Evolutionary conservation across 73 alveolate genomes (phyloP).

Genomic region (Stentor coeruleus): DNA sequence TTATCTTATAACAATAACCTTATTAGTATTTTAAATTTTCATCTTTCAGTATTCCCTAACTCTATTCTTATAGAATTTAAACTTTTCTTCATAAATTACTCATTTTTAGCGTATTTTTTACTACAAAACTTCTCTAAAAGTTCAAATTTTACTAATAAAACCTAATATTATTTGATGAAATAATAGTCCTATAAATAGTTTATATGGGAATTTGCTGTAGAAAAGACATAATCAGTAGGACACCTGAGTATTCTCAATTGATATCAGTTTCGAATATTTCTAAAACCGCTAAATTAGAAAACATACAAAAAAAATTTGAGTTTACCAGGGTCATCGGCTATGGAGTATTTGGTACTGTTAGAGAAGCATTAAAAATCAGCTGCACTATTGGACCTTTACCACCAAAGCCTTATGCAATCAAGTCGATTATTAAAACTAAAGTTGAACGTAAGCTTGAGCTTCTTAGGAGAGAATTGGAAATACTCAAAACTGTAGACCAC

Average conservation of each 20-base stretch:
- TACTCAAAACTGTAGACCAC: neutral
- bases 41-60: too few relatives aligned
- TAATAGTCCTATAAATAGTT: too few relatives aligned
- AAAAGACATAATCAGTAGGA: neutral
- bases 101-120: too few relatives aligned
- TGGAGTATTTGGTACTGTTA: constrained; percentile 7
- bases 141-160: too few relatives aligned
- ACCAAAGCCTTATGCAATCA: neutral
- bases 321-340: neutral
- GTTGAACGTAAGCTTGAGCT: neutral
- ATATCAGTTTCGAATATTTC: neutral
- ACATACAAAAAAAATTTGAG: neutral
- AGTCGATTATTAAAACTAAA: constrained; percentile 1
- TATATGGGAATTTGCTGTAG: neutral
- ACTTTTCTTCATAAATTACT: too few relatives aligned
- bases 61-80: too few relatives aligned
- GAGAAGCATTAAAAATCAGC: constrained; percentile 6
- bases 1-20: too few relatives aligned
- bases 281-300: neutral
- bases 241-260: neutral
- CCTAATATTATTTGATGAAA: too few relatives aligned
- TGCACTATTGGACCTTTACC: neutral
- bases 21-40: too few relatives aligned
- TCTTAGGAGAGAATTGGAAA: constrained; percentile 2
- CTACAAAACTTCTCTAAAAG: too few relatives aligned